A percentile compares a stretch with the other conserved stretches of the same genome.
These are phyloP conservation scores for Orbilia ellipsospora DNA, from an alignment of 2,329 filamentous ascomycete genomes.

Conservation along the genomic window DNA sequence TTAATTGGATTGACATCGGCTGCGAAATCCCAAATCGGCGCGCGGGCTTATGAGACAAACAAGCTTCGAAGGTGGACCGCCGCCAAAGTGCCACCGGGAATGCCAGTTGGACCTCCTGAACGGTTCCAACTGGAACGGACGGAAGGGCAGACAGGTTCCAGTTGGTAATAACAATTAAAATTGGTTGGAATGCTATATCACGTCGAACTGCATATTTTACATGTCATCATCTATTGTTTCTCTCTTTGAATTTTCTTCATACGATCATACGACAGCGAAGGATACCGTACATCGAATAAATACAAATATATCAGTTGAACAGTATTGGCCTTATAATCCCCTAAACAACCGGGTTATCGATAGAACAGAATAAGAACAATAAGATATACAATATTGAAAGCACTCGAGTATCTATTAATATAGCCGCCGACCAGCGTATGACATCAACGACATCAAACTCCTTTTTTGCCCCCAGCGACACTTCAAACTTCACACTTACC, in stretches of 20 bases:
- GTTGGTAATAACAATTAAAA: not conserved
- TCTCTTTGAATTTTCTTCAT: not conserved
- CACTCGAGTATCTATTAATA: not conserved
- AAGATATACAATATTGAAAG: too few species aligned
- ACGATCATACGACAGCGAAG: not conserved
- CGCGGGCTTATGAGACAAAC: constrained; percentile 1
- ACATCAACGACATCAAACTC: constrained; percentile 18
- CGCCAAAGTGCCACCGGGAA: not conserved
- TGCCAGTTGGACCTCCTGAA: not conserved
- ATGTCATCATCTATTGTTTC: constrained; percentile 7
- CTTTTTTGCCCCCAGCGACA: constrained; percentile 14
- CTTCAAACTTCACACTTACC: not conserved
- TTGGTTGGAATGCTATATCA: constrained; percentile 35
- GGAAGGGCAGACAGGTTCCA: not conserved
- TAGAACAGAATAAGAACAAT: too few species aligned
- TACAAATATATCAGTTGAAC: too few species aligned
- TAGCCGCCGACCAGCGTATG: constrained; percentile 20
- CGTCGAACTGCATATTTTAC: not conserved
- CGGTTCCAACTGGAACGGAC: not conserved
- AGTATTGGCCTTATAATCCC: not conserved
- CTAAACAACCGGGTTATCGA: too few species aligned
- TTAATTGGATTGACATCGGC: not conserved
- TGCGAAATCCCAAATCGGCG: constrained; percentile 3
- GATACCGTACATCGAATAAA: not conserved
- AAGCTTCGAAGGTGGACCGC: not conserved